Conservation (phyloP, 805 yeast genomes). For the Lipomyces yamadae region DNA sequence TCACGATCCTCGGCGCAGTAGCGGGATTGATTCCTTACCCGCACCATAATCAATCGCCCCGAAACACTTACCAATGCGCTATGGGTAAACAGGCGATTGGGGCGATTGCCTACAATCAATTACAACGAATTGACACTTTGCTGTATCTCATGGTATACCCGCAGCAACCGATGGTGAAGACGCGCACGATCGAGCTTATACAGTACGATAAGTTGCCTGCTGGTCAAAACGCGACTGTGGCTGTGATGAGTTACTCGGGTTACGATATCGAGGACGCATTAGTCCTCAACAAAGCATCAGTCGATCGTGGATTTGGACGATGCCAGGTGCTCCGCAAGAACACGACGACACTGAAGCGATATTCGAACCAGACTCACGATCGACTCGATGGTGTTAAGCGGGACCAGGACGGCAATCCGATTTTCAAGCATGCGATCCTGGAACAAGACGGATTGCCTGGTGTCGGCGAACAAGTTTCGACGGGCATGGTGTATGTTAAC, state of each 20-base stretch:
- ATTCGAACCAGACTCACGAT: slow-evolving; percentile 93
- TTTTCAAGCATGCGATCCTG: slow-evolving; percentile 81
- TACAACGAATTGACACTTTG: slow-evolving; percentile 91
- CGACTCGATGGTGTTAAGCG: slow-evolving; percentile 89
- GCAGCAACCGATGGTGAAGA: slow-evolving; percentile 98
- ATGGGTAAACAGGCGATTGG: slow-evolving; percentile 99
- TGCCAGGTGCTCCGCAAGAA: slow-evolving; percentile 95
- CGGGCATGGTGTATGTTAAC: slow-evolving; percentile 93
- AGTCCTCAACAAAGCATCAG: slow-evolving; percentile 87
- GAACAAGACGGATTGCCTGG: slow-evolving; percentile 98
- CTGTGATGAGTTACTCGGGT: slow-evolving; percentile 98
- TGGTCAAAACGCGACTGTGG: slow-evolving; percentile 98
- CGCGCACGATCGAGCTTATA: slow-evolving; percentile 93
- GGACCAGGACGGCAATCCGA: slow-evolving; percentile 70
- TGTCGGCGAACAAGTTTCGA: slow-evolving; percentile 86
- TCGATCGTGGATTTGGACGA: slow-evolving; percentile 96
- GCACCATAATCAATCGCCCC: slow-evolving; percentile 98
- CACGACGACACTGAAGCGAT: slow-evolving; percentile 85
- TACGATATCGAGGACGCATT: slow-evolving; percentile 99
- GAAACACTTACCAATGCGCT: slow-evolving; percentile 98
- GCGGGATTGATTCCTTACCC: slow-evolving; percentile 99
- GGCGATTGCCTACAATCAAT: slow-evolving; percentile 96
- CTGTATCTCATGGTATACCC: slow-evolving; percentile 97
- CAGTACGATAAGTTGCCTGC: slow-evolving; percentile 97
- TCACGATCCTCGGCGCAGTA: slow-evolving; percentile 91